These are phyloP conservation scores for Solanum commersonii DNA, from an alignment of 257 asterid species.

Conservation along the genomic window DNA sequence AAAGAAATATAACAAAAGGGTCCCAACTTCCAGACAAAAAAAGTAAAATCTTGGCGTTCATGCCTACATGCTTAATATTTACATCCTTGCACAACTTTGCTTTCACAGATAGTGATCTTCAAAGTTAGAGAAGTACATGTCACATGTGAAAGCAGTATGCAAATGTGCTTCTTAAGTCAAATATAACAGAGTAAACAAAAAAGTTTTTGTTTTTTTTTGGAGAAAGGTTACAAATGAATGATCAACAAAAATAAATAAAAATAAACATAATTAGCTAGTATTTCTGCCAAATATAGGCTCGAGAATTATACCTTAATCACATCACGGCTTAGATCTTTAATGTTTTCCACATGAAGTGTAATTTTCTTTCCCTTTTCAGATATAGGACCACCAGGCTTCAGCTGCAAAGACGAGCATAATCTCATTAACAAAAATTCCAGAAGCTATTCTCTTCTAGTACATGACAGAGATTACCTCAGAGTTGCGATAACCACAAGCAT, in stretches of 20 bases:
- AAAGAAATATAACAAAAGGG: not conserved
- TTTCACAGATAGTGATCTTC: not conserved
- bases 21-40: not conserved
- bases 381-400: conserved; percentile 84
- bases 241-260: not conserved
- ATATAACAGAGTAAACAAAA: not conserved
- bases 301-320: conserved; percentile 65
- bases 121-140: not conserved
- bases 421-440: not conserved
- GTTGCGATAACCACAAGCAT: conserved; percentile 84
- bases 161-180: not conserved
- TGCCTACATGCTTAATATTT: not conserved
- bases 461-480: conserved; percentile 44
- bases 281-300: not conserved
- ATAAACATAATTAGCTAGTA: not conserved
- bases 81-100: not conserved
- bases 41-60: not conserved
- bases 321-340: conserved; percentile 80
- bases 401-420: conserved; percentile 32
- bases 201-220: not conserved
- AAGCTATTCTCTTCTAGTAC: not conserved
- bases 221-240: not conserved
- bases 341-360: conserved; percentile 46
- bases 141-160: not conserved
- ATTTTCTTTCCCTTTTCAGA: conserved; percentile 83